These are phyloP conservation scores for Galerina sulciceps DNA, from an alignment of 768 basidiomycete species.

Conservation along the genomic window DNA sequence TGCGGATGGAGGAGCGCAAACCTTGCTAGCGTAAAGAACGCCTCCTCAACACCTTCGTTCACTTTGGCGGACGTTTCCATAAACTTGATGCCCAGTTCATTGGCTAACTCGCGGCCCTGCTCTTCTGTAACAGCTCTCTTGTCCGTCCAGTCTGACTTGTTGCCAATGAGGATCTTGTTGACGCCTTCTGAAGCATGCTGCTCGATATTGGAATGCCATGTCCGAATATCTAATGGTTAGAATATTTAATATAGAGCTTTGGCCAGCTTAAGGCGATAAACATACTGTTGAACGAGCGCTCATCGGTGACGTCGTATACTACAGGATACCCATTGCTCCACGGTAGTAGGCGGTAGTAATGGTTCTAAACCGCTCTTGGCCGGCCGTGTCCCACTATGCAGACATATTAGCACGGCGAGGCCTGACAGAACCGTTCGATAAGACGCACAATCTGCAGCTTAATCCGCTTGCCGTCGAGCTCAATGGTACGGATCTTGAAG, in stretches of 20 bases:
- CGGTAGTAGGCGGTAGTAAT: constrained; percentile 99
- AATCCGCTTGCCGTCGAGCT: constrained; percentile 96
- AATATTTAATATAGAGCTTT: background rate
- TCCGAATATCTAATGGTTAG: constrained; percentile 80
- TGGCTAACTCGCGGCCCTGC: constrained; percentile 89
- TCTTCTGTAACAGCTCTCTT: constrained; percentile 91
- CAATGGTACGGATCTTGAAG: constrained; percentile 99
- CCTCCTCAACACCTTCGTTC: constrained; percentile 97
- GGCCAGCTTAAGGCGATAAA: constrained; percentile 16
- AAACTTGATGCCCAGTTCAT: constrained; percentile 94
- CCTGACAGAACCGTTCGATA: background rate
- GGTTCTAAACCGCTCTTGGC: constrained; percentile 97
- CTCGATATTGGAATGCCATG: constrained; percentile 98
- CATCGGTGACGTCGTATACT: constrained; percentile 98
- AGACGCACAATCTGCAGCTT: constrained; percentile 95
- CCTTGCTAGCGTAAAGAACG: constrained; percentile 97
- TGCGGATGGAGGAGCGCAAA: constrained; percentile 28
- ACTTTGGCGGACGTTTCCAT: constrained; percentile 98
- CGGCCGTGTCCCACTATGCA: constrained; percentile 95
- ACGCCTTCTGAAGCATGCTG: constrained; percentile 99
- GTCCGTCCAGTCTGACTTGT: constrained; percentile 99
- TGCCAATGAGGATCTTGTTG: constrained; percentile 98
- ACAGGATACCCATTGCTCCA: constrained; percentile 98
- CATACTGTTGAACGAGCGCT: constrained; percentile 94
- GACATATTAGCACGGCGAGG: background rate